Conservation (phyloP, 768 basidiomycete species). For the Rhodotorula paludigena region DNA sequence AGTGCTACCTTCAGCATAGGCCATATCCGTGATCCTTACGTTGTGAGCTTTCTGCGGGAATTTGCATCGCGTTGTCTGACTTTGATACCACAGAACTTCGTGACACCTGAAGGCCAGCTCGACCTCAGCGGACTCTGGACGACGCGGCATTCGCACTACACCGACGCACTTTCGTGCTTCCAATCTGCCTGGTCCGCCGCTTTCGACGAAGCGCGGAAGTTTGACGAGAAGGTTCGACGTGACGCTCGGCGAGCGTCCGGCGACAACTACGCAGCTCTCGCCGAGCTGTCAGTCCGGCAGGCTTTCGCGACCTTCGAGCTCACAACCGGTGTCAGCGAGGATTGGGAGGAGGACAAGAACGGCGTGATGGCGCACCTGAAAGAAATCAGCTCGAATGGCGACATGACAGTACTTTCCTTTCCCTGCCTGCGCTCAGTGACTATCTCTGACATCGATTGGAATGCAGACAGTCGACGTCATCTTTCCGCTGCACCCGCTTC, state of each 20-base stretch:
- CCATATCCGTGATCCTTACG: conserved; percentile 23
- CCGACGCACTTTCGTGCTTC: conserved; percentile 22
- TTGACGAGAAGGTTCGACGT: conserved; percentile 28
- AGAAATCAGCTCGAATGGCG: conserved; percentile 22
- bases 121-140: conserved; percentile 23
- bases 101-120: conserved; percentile 13
- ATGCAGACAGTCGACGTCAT: conserved; percentile 41
- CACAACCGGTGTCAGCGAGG: conserved; percentile 25
- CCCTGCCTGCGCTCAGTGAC: neutral
- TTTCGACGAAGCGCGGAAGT: conserved; percentile 1
- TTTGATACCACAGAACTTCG: conserved; percentile 16
- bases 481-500: conserved; percentile 38
- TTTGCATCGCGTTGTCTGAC: neutral
- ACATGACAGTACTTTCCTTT: conserved; percentile 9
- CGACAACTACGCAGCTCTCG: conserved; percentile 35
- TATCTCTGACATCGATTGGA: too few species aligned
- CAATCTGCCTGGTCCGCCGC: conserved; percentile 21
- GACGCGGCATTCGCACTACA: neutral
- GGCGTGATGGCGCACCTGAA: conserved; percentile 32
- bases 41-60: conserved; percentile 1
- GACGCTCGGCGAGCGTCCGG: conserved; percentile 33
- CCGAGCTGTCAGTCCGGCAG: conserved; percentile 38
- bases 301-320: conserved; percentile 39
- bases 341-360: conserved; percentile 11
- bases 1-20: conserved; percentile 19